Percentiles rank a stretch among this genome's conserved stretches.
These are phyloP conservation scores for Bigelowiella natans DNA, from an alignment of 78 protist genomes.

Conservation along the genomic window DNA sequence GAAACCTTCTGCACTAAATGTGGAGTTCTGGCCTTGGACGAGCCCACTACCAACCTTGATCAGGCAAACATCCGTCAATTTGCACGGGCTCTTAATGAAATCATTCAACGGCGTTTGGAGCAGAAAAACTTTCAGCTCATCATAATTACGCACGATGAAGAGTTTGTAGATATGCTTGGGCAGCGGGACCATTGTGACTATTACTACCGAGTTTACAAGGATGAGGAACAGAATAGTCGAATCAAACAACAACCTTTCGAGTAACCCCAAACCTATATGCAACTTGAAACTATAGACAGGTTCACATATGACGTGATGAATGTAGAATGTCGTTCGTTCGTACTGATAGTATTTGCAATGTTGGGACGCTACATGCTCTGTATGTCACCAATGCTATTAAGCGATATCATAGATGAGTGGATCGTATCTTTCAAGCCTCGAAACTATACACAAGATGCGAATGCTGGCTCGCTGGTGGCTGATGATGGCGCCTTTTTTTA, in stretches of 20 bases:
- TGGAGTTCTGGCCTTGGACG: slow-evolving; percentile 97
- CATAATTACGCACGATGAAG: slow-evolving; percentile 97
- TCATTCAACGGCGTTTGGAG: slow-evolving; percentile 46
- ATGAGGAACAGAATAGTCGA: not conserved
- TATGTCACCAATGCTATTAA: no score
- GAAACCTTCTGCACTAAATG: slow-evolving; percentile 92
- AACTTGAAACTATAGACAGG: no score
- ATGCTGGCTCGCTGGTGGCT: no score
- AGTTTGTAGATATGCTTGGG: slow-evolving; percentile 64
- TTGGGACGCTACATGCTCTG: no score
- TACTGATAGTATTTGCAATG: no score
- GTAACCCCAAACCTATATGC: no score
- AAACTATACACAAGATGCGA: no score
- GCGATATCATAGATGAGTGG: no score
- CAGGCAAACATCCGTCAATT: not conserved
- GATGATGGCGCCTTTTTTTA: no score
- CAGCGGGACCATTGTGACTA: not conserved
- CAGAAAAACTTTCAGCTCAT: slow-evolving; percentile 87
- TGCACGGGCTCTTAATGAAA: slow-evolving; percentile 37
- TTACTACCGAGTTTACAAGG: slow-evolving; percentile 24
- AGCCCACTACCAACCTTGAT: slow-evolving; percentile 99
- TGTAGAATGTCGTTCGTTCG: no score
- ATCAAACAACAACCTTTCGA: not conserved
- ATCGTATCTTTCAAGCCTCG: no score
- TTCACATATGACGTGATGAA: no score